Conservation (phyloP, 495 filamentous ascomycete genomes). For the Xylaria flabelliformis region DNA sequence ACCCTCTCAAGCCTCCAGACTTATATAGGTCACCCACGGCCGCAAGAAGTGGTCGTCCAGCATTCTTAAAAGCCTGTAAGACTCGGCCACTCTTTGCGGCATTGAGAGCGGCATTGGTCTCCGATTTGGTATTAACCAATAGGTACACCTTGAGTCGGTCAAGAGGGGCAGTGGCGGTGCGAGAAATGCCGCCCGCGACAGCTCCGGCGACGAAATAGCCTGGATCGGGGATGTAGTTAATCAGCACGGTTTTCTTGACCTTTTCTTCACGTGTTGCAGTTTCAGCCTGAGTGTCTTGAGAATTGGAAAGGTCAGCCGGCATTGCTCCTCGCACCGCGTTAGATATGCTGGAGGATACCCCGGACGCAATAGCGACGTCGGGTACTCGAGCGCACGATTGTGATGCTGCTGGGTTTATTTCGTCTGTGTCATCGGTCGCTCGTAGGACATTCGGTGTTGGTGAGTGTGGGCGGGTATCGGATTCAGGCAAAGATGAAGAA, state of each 20-base stretch:
- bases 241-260: constrained; percentile 55
- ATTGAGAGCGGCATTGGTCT: constrained; percentile 60
- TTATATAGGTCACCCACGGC: constrained; percentile 80
- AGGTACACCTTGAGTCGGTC: constrained; percentile 97
- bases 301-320: constrained; percentile 36
- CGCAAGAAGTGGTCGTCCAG: constrained; percentile 69
- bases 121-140: constrained; percentile 82
- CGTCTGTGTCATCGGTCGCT: constrained; percentile 25
- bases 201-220: constrained; percentile 98
- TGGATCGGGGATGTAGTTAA: constrained; percentile 66
- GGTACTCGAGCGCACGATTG: constrained; percentile 25
- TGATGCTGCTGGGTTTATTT: constrained; percentile 28
- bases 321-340: constrained; percentile 34
- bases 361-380: constrained; percentile 16
- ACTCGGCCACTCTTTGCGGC: constrained; percentile 77
- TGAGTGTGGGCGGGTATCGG: constrained; percentile 12
- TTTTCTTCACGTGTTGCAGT: constrained; percentile 37
- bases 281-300: constrained; percentile 40
- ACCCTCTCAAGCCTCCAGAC: constrained; percentile 85
- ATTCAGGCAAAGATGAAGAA: constrained; percentile 23
- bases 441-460: constrained; percentile 18
- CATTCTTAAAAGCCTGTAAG: constrained; percentile 67
- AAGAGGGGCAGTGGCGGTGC: constrained; percentile 92
- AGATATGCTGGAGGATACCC: constrained; percentile 29
- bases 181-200: constrained; percentile 87